Conservation (phyloP, 176 grass and related monocot genomes). For the Neostapfia colusana region DNA sequence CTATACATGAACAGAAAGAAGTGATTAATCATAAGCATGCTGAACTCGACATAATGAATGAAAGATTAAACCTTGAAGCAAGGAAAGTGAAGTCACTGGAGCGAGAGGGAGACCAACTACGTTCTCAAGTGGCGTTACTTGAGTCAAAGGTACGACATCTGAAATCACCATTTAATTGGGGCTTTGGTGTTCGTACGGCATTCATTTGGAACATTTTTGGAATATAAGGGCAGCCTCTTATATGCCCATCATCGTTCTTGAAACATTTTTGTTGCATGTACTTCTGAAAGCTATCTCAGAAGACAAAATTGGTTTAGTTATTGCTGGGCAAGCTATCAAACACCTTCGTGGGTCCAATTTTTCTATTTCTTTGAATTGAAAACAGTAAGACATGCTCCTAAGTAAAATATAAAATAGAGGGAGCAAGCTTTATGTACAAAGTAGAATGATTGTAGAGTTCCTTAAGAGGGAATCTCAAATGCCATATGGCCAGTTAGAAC, state of each 20-base stretch:
- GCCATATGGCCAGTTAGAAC: not conserved
- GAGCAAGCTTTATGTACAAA: not conserved
- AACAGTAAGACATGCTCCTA: not conserved
- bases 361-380: not conserved
- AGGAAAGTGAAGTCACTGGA: conserved; percentile 87
- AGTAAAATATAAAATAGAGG: not conserved
- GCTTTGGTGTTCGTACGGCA: not conserved
- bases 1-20: conserved; percentile 65
- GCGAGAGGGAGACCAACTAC: conserved; percentile 86
- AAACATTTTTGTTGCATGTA: not conserved
- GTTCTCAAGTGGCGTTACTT: conserved; percentile 75
- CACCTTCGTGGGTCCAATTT: not conserved
- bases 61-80: conserved; percentile 75
- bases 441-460: not conserved
- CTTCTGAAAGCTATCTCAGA: not conserved
- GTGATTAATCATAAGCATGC: conserved; percentile 63
- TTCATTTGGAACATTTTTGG: not conserved
- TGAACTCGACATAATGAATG: conserved; percentile 71
- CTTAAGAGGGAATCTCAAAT: too few species aligned
- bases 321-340: not conserved
- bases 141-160: conserved; percentile 77
- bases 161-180: conserved; percentile 16
- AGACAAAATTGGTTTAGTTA: not conserved
- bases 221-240: not conserved
- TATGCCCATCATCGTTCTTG: not conserved